These are phyloP conservation scores for Rosa hybrid DNA, from an alignment of 331 rosid genomes.

Conservation along the genomic window DNA sequence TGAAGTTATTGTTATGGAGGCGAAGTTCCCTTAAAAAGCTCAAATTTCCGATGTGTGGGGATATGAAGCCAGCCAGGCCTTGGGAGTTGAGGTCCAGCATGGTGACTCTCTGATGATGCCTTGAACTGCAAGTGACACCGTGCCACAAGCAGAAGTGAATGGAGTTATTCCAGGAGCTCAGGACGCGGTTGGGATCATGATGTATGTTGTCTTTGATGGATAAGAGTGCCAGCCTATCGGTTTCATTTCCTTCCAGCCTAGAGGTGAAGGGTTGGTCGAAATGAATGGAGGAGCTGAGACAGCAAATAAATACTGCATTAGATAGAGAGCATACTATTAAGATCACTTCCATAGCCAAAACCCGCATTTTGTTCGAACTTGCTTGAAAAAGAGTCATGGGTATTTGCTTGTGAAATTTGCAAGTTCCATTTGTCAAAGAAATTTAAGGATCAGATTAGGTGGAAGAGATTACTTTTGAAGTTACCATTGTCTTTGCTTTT, in stretches of 20 bases:
- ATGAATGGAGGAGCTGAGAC: neutral
- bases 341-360: neutral
- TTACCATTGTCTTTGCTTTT: too few relatives aligned
- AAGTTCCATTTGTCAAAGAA: neutral
- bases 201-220: neutral
- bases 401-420: neutral
- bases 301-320: neutral
- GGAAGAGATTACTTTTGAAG: too few relatives aligned
- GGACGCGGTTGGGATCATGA: neutral
- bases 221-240: neutral
- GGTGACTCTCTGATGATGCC: slow-evolving; percentile 9
- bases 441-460: neutral
- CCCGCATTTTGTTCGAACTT: neutral
- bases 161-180: neutral
- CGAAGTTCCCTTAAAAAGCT: neutral
- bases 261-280: neutral
- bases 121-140: slow-evolving; percentile 14
- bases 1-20: slow-evolving; percentile 9
- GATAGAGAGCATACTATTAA: neutral
- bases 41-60: slow-evolving; percentile 8
- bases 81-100: neutral
- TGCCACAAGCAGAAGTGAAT: neutral
- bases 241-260: neutral
- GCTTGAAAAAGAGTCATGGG: too few relatives aligned
- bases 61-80: neutral